Evolutionary conservation across 2,329 filamentous ascomycete genomes (phyloP).

Genomic region (Colletotrichum sp.): DNA sequence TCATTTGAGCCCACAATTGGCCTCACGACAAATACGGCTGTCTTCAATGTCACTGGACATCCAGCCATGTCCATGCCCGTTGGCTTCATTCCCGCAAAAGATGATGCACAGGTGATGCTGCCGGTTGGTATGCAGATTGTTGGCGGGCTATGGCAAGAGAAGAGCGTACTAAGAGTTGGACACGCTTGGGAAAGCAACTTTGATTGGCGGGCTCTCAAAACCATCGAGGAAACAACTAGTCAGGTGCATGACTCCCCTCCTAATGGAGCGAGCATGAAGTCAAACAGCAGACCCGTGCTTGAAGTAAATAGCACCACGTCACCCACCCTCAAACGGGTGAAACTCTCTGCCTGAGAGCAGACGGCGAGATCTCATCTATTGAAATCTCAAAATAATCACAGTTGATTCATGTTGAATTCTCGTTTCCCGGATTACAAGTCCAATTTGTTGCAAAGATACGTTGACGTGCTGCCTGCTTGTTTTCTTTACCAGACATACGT

Average conservation of each 20-base stretch:
- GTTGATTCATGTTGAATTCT: background rate
- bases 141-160: conserved; percentile 56
- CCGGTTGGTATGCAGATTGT: conserved; percentile 63
- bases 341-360: background rate
- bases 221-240: background rate
- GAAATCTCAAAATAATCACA: background rate
- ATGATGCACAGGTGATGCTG: conserved; percentile 42
- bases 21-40: conserved; percentile 59
- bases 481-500: background rate
- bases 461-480: background rate
- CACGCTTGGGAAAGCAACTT: conserved; percentile 49
- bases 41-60: conserved; percentile 63
- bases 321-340: conserved; percentile 7
- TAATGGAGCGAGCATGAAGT: background rate
- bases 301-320: background rate
- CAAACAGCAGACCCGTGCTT: background rate
- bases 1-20: conserved; percentile 58
- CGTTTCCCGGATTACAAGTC: background rate
- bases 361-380: background rate
- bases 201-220: conserved; percentile 42
- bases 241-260: background rate
- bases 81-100: conserved; percentile 46
- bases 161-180: conserved; percentile 42
- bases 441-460: background rate
- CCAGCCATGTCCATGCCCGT: conserved; percentile 58